These are phyloP conservation scores for Triangularia verruculosa DNA, from an alignment of 2,329 filamentous ascomycete species.

Conservation along the genomic window DNA sequence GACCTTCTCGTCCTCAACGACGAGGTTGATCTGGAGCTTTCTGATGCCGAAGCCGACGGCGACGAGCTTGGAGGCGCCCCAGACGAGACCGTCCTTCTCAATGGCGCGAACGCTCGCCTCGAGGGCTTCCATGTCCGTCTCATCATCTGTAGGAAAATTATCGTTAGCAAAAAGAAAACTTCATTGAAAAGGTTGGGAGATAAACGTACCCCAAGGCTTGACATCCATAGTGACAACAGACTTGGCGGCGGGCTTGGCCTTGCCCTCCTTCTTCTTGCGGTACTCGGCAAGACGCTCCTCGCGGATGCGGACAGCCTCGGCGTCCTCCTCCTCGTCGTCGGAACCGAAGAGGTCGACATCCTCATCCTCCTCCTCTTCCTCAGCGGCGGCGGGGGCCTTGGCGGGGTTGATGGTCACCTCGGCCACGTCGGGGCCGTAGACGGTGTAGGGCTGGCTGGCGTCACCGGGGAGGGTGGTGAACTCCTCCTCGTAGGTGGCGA, in stretches of 20 bases:
- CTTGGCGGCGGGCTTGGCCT: conserved; percentile 90
- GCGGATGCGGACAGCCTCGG: conserved; percentile 77
- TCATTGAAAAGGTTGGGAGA: conserved; percentile 25
- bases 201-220: conserved; percentile 90
- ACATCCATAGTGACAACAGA: conserved; percentile 93
- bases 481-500: conserved; percentile 86
- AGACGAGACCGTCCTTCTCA: conserved; percentile 90
- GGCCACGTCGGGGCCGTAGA: conserved; percentile 81
- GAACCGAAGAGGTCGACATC: conserved; percentile 92
- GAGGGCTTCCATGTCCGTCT: conserved; percentile 84
- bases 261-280: conserved; percentile 93
- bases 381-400: conserved; percentile 69
- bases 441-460: conserved; percentile 80
- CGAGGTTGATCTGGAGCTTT: conserved; percentile 98
- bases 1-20: conserved; percentile 96
- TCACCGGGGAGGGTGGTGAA: conserved; percentile 90
- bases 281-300: conserved; percentile 91
- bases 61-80: conserved; percentile 88
- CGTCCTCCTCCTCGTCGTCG: conserved; percentile 92
- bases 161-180: background rate
- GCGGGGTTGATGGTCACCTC: conserved; percentile 82
- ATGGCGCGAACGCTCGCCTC: conserved; percentile 79
- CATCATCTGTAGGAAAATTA: conserved; percentile 61
- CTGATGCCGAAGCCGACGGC: conserved; percentile 95
- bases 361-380: conserved; percentile 72